Base-by-base conservation (phyloP, 805 yeast genomes). In the Dipodascus geniculatus region DNA sequence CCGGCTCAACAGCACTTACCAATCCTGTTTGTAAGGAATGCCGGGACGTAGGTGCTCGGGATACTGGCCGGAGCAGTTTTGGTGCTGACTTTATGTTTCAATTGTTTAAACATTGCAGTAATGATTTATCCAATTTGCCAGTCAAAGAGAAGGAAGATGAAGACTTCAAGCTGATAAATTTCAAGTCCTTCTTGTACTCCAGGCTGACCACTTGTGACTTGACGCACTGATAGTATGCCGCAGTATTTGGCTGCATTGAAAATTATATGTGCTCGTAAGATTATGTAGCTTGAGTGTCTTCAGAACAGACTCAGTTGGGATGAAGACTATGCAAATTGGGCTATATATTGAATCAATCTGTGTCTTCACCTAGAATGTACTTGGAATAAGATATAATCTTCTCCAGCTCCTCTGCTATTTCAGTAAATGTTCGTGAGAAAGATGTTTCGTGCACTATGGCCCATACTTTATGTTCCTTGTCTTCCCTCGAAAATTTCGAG, bases 361-460 rank as follows among this genome's bases (percentile, higher is more conserved):
- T 31, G 22, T 75, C 76, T 57, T 74, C 77, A 2, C 80, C 80
- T 16, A 76, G 55, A 8, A 76, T 67, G 23, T 67, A 71, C 57
- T 72, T 75, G n/a, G 75, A 62, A 19, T 65, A 60, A 2, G 59
- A 58, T 3, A 71, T 64, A 11, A 76, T 57, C 42, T 64, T 64
- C 51, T 75, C 74, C 48, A 75, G 57, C 47, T 71, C 74, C 51
- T 69, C 71, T 0, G 78, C 67, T n/a, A 75, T 70, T 20, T 70
- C 69, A 0, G 79, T 75, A 55, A 74, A 74, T 0, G 79, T 74
- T 51, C 74, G 69, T 1, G 79, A 70, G 59, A 75, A 75, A 0
- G 78, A 78, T 65, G 75, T 68, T 9, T 76, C 76, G 57, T 76
- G 79, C 24, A 76, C 70, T 49, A 71, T 73, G 8, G 70, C 69